Evolutionary conservation across 305 asterid species (phyloP), one percentile per base, ranked within the genome.

Genomic region (Petunia hybrid): DNA sequence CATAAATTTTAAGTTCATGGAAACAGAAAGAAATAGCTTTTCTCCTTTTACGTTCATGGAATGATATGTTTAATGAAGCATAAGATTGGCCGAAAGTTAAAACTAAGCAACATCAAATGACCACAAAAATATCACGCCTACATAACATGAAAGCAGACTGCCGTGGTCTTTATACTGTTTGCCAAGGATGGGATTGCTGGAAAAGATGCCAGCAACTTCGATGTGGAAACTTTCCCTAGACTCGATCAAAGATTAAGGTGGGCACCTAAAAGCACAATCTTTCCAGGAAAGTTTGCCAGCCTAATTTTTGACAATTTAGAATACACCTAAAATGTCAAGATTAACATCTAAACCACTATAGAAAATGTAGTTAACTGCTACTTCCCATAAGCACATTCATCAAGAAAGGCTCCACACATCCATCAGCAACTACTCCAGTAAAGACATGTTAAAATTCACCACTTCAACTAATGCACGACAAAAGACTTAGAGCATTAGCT

Each of bases 401-500:
- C 65, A 60, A 22, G 65, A 60, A 60, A 51, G 22, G 9, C 16
- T 59, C 64, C 36, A 5, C 3, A 8, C 8, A n/a, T 59, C 16
- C 36, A 59, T 59, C 38, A 59, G 64, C 6, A 36, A 22, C 36
- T 16, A 59, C 64, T 59, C 65, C 65, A 60, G 65, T 16, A 60
- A 60, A 22, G 13, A 22, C 40, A 60, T 60, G 39, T 60, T 60
- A 60, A 10, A 60, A 60, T 60, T 22, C 65, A 60, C 65, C 9
- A 60, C 39, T 60, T 57, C 38, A 65, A 61, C 66, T 55, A 80
- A 67, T 2, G 81, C 56, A 75, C 13, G 41, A 45, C 9, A 51
- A 51, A 81, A 35, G 39, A 79, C 31, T 16, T 36, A 0, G 31
- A 22, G 31, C 31, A 59, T 40, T 60, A 22, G 13, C 77, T 31